Conservation (phyloP, 805 yeast genomes). For the Wickerhamomyces chaumierensis region DNA sequence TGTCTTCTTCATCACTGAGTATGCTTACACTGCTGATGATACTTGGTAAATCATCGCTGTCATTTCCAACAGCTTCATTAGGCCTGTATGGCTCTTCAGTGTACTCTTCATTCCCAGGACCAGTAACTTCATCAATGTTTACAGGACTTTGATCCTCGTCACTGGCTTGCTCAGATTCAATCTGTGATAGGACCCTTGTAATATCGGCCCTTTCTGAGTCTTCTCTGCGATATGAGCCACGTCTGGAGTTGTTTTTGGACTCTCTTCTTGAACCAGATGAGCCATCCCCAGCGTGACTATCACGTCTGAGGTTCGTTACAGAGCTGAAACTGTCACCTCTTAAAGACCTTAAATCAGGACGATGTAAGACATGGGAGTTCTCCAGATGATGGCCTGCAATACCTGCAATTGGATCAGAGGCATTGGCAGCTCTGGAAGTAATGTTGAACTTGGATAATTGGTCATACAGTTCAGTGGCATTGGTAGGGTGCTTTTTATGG, state of each 20-base stretch:
- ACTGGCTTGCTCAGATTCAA: neutral
- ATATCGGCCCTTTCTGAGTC: neutral
- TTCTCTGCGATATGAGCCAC: neutral
- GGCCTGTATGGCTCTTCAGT: neutral
- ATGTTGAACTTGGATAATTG: conserved; percentile 27
- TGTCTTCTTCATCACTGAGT: too few relatives aligned
- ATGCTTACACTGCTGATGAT: neutral
- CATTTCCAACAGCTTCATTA: neutral
- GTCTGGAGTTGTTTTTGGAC: neutral
- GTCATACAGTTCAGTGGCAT: conserved; percentile 20
- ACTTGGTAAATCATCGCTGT: neutral
- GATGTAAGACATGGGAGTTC: neutral
- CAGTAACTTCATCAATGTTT: neutral
- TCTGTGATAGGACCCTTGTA: neutral
- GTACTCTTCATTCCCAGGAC: too few relatives aligned
- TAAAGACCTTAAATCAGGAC: conserved; percentile 4
- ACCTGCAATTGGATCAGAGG: conserved; percentile 36
- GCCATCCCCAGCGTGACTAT: neutral
- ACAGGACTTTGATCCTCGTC: neutral
- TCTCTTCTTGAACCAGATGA: neutral
- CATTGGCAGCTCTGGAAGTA: conserved; percentile 28
- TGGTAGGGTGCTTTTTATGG: conserved; percentile 12
- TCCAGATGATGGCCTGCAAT: conserved; percentile 15
- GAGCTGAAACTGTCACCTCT: neutral
- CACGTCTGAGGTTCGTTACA: neutral